phyloP scores from a whole-genome alignment of 2,329 filamentous ascomycete genomes.

The Microascus cirrosus region DNA sequence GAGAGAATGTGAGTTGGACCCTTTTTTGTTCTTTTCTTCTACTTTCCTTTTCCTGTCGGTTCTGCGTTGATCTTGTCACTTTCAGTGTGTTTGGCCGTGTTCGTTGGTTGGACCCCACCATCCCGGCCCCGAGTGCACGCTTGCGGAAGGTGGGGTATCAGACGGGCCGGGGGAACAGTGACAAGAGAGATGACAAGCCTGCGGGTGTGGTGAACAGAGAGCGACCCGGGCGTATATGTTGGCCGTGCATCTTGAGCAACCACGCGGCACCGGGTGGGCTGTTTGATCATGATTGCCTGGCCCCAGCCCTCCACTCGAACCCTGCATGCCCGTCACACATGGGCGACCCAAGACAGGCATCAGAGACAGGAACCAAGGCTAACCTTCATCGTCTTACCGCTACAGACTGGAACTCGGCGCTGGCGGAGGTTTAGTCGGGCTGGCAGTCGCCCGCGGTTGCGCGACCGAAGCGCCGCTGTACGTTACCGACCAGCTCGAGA shows the following conservation, averaged over 20 bases:
- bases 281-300: neutral
- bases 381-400: conserved; percentile 4
- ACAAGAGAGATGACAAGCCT: neutral
- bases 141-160: neutral
- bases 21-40: conserved; percentile 4
- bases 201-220: neutral
- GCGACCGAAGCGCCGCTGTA: conserved; percentile 37
- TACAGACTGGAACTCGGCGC: conserved; percentile 80
- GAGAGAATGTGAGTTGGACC: conserved; percentile 58
- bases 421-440: conserved; percentile 76
- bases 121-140: neutral
- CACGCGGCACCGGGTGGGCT: neutral
- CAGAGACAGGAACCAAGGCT: neutral
- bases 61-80: neutral
- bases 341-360: neutral
- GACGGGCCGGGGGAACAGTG: neutral
- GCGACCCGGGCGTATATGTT: conserved; percentile 8
- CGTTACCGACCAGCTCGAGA: conserved; percentile 79
- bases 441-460: conserved; percentile 48
- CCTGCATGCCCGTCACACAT: neutral
- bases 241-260: neutral
- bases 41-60: neutral
- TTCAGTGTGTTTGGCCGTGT: neutral
- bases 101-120: neutral
- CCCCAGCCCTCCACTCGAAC: neutral